Conservation (phyloP, 140 eudicot species). For the Flaveria floridana region DNA sequence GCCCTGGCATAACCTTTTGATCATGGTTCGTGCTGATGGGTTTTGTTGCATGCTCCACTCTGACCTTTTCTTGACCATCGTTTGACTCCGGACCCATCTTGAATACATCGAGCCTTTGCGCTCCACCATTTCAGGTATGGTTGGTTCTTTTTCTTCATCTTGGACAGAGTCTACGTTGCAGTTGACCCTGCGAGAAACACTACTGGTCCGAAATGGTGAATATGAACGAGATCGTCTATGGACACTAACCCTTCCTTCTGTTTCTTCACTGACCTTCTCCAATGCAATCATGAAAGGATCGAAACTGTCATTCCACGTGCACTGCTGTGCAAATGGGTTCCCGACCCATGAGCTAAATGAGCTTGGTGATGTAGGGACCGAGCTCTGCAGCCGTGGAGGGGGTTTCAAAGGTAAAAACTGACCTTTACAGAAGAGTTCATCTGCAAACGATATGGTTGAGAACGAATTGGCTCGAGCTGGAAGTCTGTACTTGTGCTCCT, state of each 20-base stretch:
- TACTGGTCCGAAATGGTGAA: conserved; percentile 46
- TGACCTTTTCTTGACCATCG: conserved; percentile 38
- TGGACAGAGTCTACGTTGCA: conserved; percentile 7
- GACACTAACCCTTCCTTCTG: conserved; percentile 40
- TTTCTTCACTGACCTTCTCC: conserved; percentile 66
- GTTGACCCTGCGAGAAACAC: conserved; percentile 7
- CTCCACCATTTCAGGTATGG: conserved; percentile 29
- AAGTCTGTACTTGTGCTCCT: conserved; percentile 20
- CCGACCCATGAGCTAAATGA: conserved; percentile 39
- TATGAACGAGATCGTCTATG: conserved; percentile 62
- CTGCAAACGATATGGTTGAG: conserved; percentile 49
- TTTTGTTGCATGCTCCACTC: conserved; percentile 22
- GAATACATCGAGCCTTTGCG: conserved; percentile 56
- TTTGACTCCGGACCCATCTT: conserved; percentile 53
- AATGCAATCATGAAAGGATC: conserved; percentile 81
- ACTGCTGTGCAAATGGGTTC: conserved; percentile 44
- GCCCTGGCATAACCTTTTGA: conserved; percentile 33
- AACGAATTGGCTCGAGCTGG: conserved; percentile 42
- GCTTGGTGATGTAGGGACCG: conserved; percentile 51
- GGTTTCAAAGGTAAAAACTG: conserved; percentile 69
- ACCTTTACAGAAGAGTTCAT: conserved; percentile 59
- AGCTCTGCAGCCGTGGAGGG: conserved; percentile 64
- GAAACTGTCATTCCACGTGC: conserved; percentile 64
- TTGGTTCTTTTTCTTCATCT: conserved; percentile 29
- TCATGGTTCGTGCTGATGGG: conserved; percentile 37